These are phyloP conservation scores for Apiospora arundinis DNA, from an alignment of 2,329 filamentous ascomycete species.

Conservation along the genomic window DNA sequence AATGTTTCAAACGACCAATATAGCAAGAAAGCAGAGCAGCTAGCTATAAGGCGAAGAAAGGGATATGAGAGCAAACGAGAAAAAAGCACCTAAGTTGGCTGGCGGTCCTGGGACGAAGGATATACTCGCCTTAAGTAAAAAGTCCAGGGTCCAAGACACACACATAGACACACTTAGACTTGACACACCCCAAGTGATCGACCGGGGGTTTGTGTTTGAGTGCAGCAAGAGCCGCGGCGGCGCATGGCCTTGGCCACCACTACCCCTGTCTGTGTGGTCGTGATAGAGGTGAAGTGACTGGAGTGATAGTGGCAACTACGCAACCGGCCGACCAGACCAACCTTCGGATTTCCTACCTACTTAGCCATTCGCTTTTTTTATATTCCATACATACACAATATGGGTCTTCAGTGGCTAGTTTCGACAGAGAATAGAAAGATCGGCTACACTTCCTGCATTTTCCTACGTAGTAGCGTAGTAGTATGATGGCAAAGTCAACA, in stretches of 20 bases:
- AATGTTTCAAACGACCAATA: neutral
- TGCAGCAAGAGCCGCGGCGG: neutral
- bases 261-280: slow-evolving; percentile 5
- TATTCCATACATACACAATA: neutral
- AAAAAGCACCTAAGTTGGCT: neutral
- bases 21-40: neutral
- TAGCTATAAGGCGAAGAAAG: neutral
- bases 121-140: slow-evolving; percentile 16
- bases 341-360: neutral
- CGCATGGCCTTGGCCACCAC: slow-evolving; percentile 14
- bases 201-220: slow-evolving; percentile 10
- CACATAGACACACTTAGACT: neutral
- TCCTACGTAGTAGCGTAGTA: neutral
- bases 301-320: neutral
- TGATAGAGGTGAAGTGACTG: slow-evolving; percentile 8
- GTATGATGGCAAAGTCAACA: neutral
- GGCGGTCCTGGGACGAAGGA: neutral
- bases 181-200: slow-evolving; percentile 10
- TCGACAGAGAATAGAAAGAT: neutral
- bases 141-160: slow-evolving; percentile 1
- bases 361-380: neutral
- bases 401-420: neutral
- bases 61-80: neutral
- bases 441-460: neutral
- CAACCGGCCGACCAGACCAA: neutral